phyloP scores from a whole-genome alignment of 176 grass and related monocot genomes.

The Elymus sibiricus region DNA sequence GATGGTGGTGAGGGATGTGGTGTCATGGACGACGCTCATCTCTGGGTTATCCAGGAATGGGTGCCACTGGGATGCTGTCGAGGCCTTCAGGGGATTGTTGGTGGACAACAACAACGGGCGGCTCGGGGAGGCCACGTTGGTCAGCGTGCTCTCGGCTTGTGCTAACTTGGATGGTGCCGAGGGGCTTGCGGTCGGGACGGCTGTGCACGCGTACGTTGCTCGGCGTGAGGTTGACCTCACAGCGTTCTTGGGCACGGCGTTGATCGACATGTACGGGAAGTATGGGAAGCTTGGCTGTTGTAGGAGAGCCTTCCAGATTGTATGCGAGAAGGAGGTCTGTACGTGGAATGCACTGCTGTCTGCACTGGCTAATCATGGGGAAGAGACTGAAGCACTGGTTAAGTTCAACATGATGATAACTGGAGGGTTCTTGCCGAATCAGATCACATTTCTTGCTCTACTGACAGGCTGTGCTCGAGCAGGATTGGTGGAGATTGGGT shows the following conservation, averaged over 20 bases:
- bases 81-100: constrained; percentile 40
- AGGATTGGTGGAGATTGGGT: constrained; percentile 54
- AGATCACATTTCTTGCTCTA: constrained; percentile 61
- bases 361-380: constrained; percentile 55
- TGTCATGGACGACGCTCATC: constrained; percentile 75
- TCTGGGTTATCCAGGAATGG: constrained; percentile 49
- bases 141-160: constrained; percentile 63
- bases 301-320: constrained; percentile 24
- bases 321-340: constrained; percentile 38
- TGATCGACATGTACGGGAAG: constrained; percentile 86
- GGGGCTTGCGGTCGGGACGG: constrained; percentile 31
- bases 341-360: constrained; percentile 67
- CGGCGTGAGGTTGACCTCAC: constrained; percentile 37
- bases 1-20: constrained; percentile 38
- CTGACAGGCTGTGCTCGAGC: constrained; percentile 55
- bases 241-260: constrained; percentile 54
- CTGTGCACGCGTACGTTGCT: constrained; percentile 46
- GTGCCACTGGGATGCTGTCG: constrained; percentile 34
- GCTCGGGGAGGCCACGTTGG: constrained; percentile 62
- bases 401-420: constrained; percentile 46
- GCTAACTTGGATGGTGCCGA: constrained; percentile 38
- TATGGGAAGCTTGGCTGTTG: constrained; percentile 53
- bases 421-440: constrained; percentile 49
- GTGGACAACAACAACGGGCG: not conserved
- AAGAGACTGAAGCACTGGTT: constrained; percentile 47